Conservation (phyloP, 2,329 filamentous ascomycete species). For the Diaporthe amygdali region DNA sequence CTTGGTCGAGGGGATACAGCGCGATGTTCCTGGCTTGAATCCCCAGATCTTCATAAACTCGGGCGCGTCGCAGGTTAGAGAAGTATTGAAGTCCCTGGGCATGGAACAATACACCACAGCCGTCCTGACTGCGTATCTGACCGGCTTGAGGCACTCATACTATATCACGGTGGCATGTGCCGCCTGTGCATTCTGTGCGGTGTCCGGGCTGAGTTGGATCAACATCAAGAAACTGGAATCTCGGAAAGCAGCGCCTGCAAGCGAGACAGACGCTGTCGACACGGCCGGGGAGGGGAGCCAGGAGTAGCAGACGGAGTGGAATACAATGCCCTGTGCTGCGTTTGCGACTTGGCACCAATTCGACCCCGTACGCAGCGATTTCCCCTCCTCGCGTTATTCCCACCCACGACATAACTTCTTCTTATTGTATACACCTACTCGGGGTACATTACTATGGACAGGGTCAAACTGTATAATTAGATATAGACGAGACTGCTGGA, state of each 20-base stretch:
- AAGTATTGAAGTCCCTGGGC: constrained; percentile 47
- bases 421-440: neutral
- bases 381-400: too few relatives aligned
- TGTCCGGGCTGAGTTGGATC: constrained; percentile 55
- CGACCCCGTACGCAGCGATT: too few relatives aligned
- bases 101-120: constrained; percentile 46
- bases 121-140: constrained; percentile 55
- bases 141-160: constrained; percentile 54
- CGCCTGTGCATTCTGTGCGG: constrained; percentile 48
- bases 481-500: neutral
- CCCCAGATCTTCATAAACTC: constrained; percentile 23
- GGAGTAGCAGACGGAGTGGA: neutral
- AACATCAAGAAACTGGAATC: constrained; percentile 53
- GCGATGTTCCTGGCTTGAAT: constrained; percentile 21
- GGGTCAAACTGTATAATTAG: too few relatives aligned
- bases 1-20: constrained; percentile 50
- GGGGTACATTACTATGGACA: neutral
- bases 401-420: neutral
- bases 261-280: constrained; percentile 3
- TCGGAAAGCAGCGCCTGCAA: neutral
- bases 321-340: neutral
- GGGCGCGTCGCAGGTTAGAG: constrained; percentile 46
- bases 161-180: constrained; percentile 58
- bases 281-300: neutral
- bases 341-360: too few relatives aligned